phyloP scores from a whole-genome alignment of 768 basidiomycete species.

The Hypsizygus marmoreus region DNA sequence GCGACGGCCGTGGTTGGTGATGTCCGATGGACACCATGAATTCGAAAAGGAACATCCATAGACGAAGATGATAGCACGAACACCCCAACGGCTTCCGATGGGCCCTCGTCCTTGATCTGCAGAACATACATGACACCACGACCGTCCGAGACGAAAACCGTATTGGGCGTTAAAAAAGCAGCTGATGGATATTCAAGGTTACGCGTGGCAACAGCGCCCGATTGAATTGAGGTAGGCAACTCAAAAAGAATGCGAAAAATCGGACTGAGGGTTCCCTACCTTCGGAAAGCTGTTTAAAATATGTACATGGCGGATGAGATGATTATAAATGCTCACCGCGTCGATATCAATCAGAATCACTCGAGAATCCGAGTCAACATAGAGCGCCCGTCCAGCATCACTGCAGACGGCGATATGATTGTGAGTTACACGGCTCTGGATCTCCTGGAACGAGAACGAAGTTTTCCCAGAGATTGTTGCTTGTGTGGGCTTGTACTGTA shows the following conservation, averaged over 20 bases:
- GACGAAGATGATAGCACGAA: slow-evolving; percentile 46
- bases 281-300: slow-evolving; percentile 20
- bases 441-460: slow-evolving; percentile 76
- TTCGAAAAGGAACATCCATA: slow-evolving; percentile 40
- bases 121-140: slow-evolving; percentile 67
- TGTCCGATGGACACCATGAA: slow-evolving; percentile 25
- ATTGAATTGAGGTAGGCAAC: slow-evolving; percentile 55
- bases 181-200: slow-evolving; percentile 79
- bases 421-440: slow-evolving; percentile 81
- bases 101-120: slow-evolving; percentile 37
- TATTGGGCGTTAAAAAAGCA: slow-evolving; percentile 50
- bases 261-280: slow-evolving; percentile 55
- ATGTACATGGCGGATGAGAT: slow-evolving; percentile 4
- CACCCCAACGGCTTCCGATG: slow-evolving; percentile 49
- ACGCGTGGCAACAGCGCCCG: slow-evolving; percentile 35
- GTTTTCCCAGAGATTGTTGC: slow-evolving; percentile 60
- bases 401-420: slow-evolving; percentile 69
- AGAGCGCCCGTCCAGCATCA: slow-evolving; percentile 52
- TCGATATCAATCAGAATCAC: slow-evolving; percentile 62
- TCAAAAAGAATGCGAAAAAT: slow-evolving; percentile 59
- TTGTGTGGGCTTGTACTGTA: slow-evolving; percentile 60
- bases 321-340: slow-evolving; percentile 47
- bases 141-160: slow-evolving; percentile 69
- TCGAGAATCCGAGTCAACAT: slow-evolving; percentile 65
- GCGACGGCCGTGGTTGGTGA: slow-evolving; percentile 44